Percentiles rank a stretch among this genome's conserved stretches.
phyloP scores from a whole-genome alignment of 306 rosid species.

The Cucumis hystrix region DNA sequence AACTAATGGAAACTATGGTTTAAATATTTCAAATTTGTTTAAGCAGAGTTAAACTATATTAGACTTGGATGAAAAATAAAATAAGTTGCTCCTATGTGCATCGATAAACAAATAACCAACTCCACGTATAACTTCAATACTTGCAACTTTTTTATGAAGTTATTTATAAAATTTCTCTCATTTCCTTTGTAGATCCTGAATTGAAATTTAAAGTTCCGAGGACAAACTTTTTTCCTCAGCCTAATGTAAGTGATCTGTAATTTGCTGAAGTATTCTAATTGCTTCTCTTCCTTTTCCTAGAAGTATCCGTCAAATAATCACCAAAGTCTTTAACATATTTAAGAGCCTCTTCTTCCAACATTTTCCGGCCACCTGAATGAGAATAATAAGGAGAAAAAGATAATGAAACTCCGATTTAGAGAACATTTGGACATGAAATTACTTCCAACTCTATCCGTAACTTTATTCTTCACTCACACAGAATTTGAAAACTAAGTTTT shows the following conservation, averaged over 20 bases:
- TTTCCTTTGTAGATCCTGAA: conserved; percentile 49
- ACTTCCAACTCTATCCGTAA: not conserved
- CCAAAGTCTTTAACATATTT: not conserved
- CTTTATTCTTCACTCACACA: not conserved
- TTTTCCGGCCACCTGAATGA: not conserved
- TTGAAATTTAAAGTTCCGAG: conserved; percentile 62
- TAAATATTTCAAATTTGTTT: not conserved
- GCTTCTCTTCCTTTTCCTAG: not conserved
- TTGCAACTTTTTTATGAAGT: not conserved
- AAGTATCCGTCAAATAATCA: not conserved
- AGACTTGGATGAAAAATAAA: not conserved
- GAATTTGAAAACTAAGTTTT: not conserved
- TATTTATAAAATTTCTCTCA: not conserved
- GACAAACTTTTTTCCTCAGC: conserved; percentile 80
- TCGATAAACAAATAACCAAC: not conserved
- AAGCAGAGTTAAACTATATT: not conserved
- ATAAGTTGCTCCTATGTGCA: not conserved
- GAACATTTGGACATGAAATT: not conserved
- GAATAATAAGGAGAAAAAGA: not conserved
- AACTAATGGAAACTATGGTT: not conserved
- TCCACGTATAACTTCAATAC: no score
- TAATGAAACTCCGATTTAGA: not conserved
- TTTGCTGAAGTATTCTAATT: not conserved
- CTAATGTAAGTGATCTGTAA: conserved; percentile 49
- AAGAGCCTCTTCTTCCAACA: not conserved